Evolutionary conservation across 495 filamentous ascomycete genomes (phyloP), one percentile per base, ranked within the genome.

Genomic region (Hypoxylon fuscum): DNA sequence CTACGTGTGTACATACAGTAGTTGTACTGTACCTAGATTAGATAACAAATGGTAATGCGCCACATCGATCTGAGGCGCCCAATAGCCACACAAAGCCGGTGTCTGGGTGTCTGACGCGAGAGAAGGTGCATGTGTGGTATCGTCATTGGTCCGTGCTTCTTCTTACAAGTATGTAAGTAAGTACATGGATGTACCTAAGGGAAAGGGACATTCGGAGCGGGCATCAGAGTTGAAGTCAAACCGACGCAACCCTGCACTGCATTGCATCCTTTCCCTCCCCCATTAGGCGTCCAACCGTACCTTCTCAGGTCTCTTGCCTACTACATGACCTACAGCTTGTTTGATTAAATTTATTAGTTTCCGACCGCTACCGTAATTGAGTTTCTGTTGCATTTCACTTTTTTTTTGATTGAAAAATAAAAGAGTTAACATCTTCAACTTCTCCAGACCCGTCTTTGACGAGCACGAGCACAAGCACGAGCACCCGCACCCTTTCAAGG

Each of bases 61-160:
- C 42, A 44, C 42, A 44, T 43, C 5, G n/a, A 43, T 7, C 2
- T 5, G 40, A 11, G n/a, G n/a, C n/a, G 43, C 5, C 25, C 6
- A n/a, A 17, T 31, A 46, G 46, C 29, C 27, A 38, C 35, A 53
- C 12, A 23, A 47, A 54, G 42, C 22, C 42, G n/a, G n/a, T n/a
- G n/a, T n/a, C n/a, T n/a, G n/a, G n/a, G 11, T 41, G 20, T 23
- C 38, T 12, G 32, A 35, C 18, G 31, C 46, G 22, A 51, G 31
- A 43, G 43, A 21, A 47, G 18, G 23, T 25, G 44, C 37, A 53
- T 46, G 38, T 52, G 27, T 52, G 20, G 47, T 51, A 61, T 62
- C 64, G 64, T 68, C 64, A 68, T 68, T 68, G 64, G 64, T 43
- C 63, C 63, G 63, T 66, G 63, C 63, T 20, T 32, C n/a, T n/a